Conservation (phyloP, 2,329 filamentous ascomycete genomes). For the Fusarium mangiferae region DNA sequence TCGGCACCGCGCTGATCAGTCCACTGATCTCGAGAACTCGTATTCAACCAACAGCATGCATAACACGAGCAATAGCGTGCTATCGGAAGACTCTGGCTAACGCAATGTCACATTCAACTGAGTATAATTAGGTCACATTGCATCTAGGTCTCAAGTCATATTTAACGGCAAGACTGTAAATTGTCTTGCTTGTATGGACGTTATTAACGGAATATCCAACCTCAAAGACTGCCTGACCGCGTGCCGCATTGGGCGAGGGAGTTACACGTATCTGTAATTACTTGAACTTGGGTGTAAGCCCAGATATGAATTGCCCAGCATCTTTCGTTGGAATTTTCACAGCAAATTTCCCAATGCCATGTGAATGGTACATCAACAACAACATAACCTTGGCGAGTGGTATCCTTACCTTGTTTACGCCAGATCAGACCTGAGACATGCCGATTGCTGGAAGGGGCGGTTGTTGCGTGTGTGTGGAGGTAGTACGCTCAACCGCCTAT, state of each 20-base stretch:
- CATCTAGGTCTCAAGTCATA: fast-evolving
- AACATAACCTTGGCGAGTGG: background rate
- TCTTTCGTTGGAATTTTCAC: fast-evolving
- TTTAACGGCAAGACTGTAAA: background rate
- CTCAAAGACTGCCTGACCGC: background rate
- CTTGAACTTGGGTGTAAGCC: background rate
- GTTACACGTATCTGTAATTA: background rate
- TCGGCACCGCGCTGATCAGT: background rate
- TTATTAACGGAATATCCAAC: background rate
- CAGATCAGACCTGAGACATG: background rate
- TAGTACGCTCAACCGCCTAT: background rate
- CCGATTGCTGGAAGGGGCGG: background rate
- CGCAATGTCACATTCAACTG: background rate
- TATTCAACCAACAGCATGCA: background rate
- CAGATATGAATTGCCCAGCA: fast-evolving
- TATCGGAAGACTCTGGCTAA: background rate
- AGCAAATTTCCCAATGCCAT: fast-evolving
- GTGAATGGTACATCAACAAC: background rate
- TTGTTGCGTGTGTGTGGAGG: background rate
- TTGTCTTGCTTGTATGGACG: background rate
- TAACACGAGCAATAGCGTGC: background rate
- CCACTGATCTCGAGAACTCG: background rate
- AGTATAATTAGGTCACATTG: background rate
- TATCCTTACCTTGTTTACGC: background rate
- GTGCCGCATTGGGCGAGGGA: background rate